A percentile compares a stretch with the other conserved stretches of the same genome.
Conservation (phyloP, 805 yeast species). For the Ogataea methylovora region DNA sequence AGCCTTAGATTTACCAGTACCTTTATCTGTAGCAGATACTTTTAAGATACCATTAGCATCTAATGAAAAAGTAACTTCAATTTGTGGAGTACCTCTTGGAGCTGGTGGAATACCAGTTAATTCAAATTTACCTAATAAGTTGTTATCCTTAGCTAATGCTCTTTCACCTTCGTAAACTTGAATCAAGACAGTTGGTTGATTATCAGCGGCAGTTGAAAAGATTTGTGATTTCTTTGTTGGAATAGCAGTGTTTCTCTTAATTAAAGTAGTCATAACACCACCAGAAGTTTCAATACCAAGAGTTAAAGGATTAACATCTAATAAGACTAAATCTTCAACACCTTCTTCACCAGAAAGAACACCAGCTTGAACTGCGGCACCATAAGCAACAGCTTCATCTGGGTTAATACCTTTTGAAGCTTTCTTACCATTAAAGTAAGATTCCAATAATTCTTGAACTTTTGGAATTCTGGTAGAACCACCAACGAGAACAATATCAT, state of each 20-base stretch:
- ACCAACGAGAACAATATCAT: slow-evolving; percentile 96
- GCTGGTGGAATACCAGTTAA: slow-evolving; percentile 85
- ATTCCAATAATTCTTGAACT: slow-evolving; percentile 88
- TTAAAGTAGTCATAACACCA: slow-evolving; percentile 94
- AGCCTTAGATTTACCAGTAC: slow-evolving; percentile 87
- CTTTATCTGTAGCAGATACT: slow-evolving; percentile 85
- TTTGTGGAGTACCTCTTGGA: slow-evolving; percentile 88
- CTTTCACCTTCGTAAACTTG: slow-evolving; percentile 97
- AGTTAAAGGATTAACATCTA: slow-evolving; percentile 92
- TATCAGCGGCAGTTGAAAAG: slow-evolving; percentile 93
- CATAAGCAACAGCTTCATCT: slow-evolving; percentile 98
- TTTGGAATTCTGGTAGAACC: slow-evolving; percentile 99
- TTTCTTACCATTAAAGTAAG: slow-evolving; percentile 88
- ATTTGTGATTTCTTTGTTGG: slow-evolving; percentile 95
- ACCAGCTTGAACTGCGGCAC: slow-evolving; percentile 99
- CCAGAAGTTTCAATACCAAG: slow-evolving; percentile 96
- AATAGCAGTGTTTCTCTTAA: slow-evolving; percentile 90
- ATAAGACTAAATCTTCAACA: slow-evolving; percentile 79
- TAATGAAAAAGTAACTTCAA: slow-evolving; percentile 81
- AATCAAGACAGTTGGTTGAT: slow-evolving; percentile 91
- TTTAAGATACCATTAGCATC: slow-evolving; percentile 86
- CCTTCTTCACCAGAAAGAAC: slow-evolving; percentile 93
- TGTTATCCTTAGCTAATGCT: slow-evolving; percentile 90
- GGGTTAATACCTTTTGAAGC: slow-evolving; percentile 97
- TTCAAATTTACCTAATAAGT: slow-evolving; percentile 80